Base-by-base conservation (phyloP, 2,329 filamentous ascomycete genomes). In the Fusarium zealandicum region DNA sequence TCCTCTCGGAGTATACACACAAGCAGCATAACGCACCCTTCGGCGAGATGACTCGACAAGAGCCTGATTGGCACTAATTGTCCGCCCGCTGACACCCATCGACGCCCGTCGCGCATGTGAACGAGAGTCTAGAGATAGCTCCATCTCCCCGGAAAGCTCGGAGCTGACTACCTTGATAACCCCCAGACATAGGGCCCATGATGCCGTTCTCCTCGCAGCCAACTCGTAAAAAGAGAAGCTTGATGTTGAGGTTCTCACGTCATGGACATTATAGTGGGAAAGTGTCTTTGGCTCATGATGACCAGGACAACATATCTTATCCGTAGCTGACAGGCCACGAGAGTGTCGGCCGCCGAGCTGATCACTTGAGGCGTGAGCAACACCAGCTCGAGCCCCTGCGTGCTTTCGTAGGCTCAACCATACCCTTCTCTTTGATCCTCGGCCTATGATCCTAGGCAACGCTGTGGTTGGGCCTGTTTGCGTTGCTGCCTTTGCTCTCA, bases 81-180 rank as follows among this genome's bases (percentile, higher is more conserved):
- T 9, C 31, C 47, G 36, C 8, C 42, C 37, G 38, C 49, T 59
- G 20, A 43, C 42, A 32, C 13, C 22, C 36, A 45, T 50, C 42
- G 20, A 50, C 42, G 48, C 38, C 45, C 46, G 27, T 28, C 43
- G 32, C 35, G 14, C 35, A 35, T 51, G 39, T 28, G 31, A 16
- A 35, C 35, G 22, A 51, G n/a, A 46, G 49, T 42, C n/a, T 50
- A 44, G 28, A 42, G 38, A 33, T 11, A 49, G 25, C 47, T 46
- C 45, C 40, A 38, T 18, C 20, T 44, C 38, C 35, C 42, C 63
- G 63, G 63, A 63, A 64, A 42, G 25, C 50, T 32, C 63, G 63
- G 63, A 39, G 48, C 37, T 12, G 48, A 57, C 63, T 64, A 53
- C 63, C 51, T 42, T 16, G 27, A 50, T 45, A 49, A 38, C 41